Evolutionary conservation across 1,284 basidiomycete genomes (phyloP).

Genomic region (Trichosporon faecale): DNA sequence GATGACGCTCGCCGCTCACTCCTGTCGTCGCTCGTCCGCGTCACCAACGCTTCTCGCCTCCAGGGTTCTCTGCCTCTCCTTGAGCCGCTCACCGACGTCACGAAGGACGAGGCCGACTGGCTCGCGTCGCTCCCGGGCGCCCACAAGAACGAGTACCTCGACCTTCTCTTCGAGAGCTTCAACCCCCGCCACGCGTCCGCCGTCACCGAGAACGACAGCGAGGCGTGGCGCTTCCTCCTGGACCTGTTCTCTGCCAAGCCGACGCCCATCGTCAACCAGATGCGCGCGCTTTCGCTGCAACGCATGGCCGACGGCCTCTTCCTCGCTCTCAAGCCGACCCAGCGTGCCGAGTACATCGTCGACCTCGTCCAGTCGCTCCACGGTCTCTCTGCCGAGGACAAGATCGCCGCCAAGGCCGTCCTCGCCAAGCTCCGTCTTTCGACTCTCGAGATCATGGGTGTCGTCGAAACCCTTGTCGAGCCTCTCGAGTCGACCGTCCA

Average conservation of each 20-base stretch:
- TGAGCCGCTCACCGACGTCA: conserved; percentile 32
- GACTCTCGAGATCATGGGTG: conserved; percentile 26
- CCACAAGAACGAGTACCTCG: conserved; percentile 31
- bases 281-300: conserved; percentile 31
- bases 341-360: conserved; percentile 34
- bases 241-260: conserved; percentile 14
- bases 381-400: conserved; percentile 27
- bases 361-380: conserved; percentile 37
- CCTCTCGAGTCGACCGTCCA: conserved; percentile 36
- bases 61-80: conserved; percentile 63
- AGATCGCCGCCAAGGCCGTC: conserved; percentile 29
- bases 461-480: conserved; percentile 31
- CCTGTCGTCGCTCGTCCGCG: conserved; percentile 60
- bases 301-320: conserved; percentile 41
- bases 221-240: conserved; percentile 32
- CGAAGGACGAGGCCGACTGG: conserved; percentile 33
- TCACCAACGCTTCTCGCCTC: conserved; percentile 66
- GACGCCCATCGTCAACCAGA: conserved; percentile 3
- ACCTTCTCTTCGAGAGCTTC: conserved; percentile 26
- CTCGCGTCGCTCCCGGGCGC: conserved; percentile 18
- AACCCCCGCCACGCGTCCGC: conserved; percentile 25
- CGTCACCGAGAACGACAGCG: conserved; percentile 27
- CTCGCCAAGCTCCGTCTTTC: conserved; percentile 34
- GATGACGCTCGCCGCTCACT: conserved; percentile 59
- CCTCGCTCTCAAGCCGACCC: conserved; percentile 26